These are phyloP conservation scores for Lathyrus oleraceus DNA, from an alignment of 306 rosid species.

Conservation along the genomic window DNA sequence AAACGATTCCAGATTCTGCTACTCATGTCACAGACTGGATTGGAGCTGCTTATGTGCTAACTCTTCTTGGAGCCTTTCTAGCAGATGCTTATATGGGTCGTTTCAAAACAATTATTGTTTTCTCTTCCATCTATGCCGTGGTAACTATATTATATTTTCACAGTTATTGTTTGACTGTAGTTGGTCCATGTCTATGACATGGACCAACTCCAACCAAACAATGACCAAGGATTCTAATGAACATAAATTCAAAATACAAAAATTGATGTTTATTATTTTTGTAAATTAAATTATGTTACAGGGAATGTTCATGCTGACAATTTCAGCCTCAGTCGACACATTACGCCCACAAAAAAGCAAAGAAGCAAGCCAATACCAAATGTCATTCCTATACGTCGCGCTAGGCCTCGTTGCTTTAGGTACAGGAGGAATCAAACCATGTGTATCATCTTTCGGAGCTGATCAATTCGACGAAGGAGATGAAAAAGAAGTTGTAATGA, in stretches of 20 bases:
- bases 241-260: no score
- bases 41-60: constrained; percentile 58
- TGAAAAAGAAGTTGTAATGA: constrained; percentile 40
- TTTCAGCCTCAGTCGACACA: constrained; percentile 46
- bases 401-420: constrained; percentile 59
- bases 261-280: background rate
- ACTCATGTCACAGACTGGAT: constrained; percentile 60
- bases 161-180: no score
- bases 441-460: constrained; percentile 67
- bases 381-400: constrained; percentile 45
- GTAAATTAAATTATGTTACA: constrained; percentile 17
- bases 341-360: constrained; percentile 40
- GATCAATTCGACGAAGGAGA: constrained; percentile 66
- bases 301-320: constrained; percentile 61
- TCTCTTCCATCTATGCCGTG: constrained; percentile 47
- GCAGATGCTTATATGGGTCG: constrained; percentile 69
- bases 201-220: no score
- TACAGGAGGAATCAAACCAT: constrained; percentile 65
- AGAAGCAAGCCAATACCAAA: constrained; percentile 44
- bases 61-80: constrained; percentile 56
- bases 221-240: no score
- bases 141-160: constrained; percentile 1
- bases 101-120: constrained; percentile 53
- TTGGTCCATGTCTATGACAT: no score
- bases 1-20: constrained; percentile 54